Evolutionary conservation across 176 grass and related monocot genomes (phyloP).

Genomic region (Raddia distichophylla): DNA sequence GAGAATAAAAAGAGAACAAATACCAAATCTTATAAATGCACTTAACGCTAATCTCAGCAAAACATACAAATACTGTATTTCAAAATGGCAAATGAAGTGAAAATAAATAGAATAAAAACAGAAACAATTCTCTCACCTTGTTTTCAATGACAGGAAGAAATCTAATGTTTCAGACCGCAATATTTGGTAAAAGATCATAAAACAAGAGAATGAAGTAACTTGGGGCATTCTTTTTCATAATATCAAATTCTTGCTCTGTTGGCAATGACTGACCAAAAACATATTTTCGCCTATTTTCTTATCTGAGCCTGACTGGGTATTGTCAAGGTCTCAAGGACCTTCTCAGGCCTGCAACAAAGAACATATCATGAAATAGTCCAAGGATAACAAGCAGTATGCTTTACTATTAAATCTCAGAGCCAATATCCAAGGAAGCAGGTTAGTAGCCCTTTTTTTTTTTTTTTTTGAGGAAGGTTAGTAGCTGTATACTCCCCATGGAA

Average conservation of each 20-base stretch:
- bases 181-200: constrained; percentile 13
- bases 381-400: neutral
- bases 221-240: constrained; percentile 96
- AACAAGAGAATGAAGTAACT: constrained; percentile 45
- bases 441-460: too few relatives aligned
- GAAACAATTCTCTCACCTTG: neutral
- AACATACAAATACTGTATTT: neutral
- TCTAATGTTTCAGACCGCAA: neutral
- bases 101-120: neutral
- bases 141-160: constrained; percentile 2
- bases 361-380: neutral
- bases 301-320: constrained; percentile 43
- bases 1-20: constrained; percentile 18
- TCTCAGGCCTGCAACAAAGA: constrained; percentile 49
- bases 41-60: neutral
- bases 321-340: constrained; percentile 43
- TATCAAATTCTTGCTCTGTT: constrained; percentile 97
- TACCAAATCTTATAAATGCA: neutral
- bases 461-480: too few relatives aligned
- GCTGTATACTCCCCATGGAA: too few relatives aligned
- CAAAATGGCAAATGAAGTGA: neutral
- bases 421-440: too few relatives aligned
- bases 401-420: too few relatives aligned
- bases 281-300: constrained; percentile 92
- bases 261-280: constrained; percentile 81